These are phyloP conservation scores for Wallacemonas sp. DNA, from an alignment of 208 protist genomes.

Conservation along the genomic window DNA sequence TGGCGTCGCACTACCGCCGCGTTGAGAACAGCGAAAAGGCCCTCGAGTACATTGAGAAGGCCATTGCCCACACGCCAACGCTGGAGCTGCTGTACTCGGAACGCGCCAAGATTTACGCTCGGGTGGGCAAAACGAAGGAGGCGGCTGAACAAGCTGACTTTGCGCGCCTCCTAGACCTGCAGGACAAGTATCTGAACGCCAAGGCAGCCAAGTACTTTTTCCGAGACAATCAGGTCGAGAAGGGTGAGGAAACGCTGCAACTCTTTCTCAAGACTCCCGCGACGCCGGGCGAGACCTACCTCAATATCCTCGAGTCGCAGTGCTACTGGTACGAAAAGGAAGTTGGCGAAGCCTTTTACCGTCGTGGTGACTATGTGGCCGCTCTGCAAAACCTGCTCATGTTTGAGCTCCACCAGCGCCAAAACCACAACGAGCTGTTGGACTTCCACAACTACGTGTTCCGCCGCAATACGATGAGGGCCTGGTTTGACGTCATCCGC, in stretches of 20 bases:
- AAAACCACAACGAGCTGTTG: slow-evolving; percentile 94
- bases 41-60: slow-evolving; percentile 82
- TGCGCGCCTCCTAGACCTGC: slow-evolving; percentile 93
- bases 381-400: slow-evolving; percentile 92
- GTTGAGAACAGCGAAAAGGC: slow-evolving; percentile 62
- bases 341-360: slow-evolving; percentile 83
- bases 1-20: slow-evolving; percentile 90
- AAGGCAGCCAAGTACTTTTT: slow-evolving; percentile 94
- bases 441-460: slow-evolving; percentile 98
- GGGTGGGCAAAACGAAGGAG: slow-evolving; percentile 71
- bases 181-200: slow-evolving; percentile 96
- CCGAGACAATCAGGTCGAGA: slow-evolving; percentile 74
- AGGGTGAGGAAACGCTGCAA: slow-evolving; percentile 86
- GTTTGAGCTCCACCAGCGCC: slow-evolving; percentile 92
- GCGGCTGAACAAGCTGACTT: slow-evolving; percentile 83
- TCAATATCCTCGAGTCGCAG: slow-evolving; percentile 93
- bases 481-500: slow-evolving; percentile 94
- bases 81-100: slow-evolving; percentile 92
- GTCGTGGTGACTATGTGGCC: slow-evolving; percentile 78
- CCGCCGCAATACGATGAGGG: slow-evolving; percentile 92
- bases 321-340: slow-evolving; percentile 97
- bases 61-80: slow-evolving; percentile 96
- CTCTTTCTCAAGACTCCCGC: slow-evolving; percentile 85
- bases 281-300: slow-evolving; percentile 62
- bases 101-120: slow-evolving; percentile 87